These are phyloP conservation scores for Diaporthe ilicicola DNA, from an alignment of 2,329 filamentous ascomycete genomes.

Conservation along the genomic window DNA sequence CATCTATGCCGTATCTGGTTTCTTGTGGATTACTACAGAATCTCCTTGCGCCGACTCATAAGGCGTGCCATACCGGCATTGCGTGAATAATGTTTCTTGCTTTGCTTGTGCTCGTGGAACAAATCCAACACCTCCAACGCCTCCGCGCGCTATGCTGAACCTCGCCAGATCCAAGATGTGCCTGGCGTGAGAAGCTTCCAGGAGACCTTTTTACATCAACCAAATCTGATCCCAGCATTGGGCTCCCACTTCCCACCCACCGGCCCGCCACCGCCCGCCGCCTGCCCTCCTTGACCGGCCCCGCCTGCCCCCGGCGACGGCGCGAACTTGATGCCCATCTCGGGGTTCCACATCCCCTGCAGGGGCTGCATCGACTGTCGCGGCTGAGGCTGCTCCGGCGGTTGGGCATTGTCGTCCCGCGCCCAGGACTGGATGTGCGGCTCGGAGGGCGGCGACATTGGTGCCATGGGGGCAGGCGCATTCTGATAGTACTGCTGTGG, in stretches of 20 bases:
- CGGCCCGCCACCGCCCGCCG: conserved; percentile 30
- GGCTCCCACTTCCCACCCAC: conserved; percentile 66
- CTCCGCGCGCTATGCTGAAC: not conserved
- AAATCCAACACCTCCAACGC: not conserved
- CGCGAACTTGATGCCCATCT: conserved; percentile 82
- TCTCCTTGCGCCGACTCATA: not conserved
- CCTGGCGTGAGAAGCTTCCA: not conserved
- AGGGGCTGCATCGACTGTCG: conserved; percentile 51
- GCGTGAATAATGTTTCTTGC: not conserved
- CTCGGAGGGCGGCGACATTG: conserved; percentile 47
- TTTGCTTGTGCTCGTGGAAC: not conserved
- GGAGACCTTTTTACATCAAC: conserved; percentile 38
- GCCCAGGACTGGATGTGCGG: conserved; percentile 68
- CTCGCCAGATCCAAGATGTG: not conserved
- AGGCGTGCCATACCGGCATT: not conserved
- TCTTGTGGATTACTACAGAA: not conserved
- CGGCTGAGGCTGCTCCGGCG: conserved; percentile 64
- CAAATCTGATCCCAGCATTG: conserved; percentile 65
- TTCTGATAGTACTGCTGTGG: conserved; percentile 42
- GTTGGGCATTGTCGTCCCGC: conserved; percentile 51
- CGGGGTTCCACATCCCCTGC: conserved; percentile 78
- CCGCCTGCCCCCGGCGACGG: conserved; percentile 45
- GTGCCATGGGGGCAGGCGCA: conserved; percentile 37
- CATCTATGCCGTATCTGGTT: not conserved
- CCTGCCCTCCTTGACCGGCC: conserved; percentile 22